A percentile compares a stretch with the other conserved stretches of the same genome.
Evolutionary conservation across 352 stramenopile genomes (phyloP).

Genomic region (Pythium insidiosum): DNA sequence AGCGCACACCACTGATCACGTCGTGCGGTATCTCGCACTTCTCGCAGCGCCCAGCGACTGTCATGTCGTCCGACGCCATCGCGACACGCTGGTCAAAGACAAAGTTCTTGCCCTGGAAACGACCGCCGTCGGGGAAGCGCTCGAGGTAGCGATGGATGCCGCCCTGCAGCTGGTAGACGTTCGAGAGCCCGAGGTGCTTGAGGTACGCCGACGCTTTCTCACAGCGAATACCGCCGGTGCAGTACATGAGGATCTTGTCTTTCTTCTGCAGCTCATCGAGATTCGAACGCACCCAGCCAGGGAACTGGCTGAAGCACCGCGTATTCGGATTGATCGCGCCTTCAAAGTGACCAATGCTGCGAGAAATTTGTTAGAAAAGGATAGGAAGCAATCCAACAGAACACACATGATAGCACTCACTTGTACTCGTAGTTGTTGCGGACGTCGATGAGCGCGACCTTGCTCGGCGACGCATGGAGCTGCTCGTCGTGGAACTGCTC

Average conservation of each 20-base stretch:
- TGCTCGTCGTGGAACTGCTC: constrained; percentile 51
- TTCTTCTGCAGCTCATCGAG: constrained; percentile 53
- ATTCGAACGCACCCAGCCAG: constrained; percentile 46
- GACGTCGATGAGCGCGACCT: constrained; percentile 59
- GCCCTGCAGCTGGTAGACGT: constrained; percentile 74
- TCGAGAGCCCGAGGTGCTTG: constrained; percentile 48
- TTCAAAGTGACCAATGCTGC: constrained; percentile 61
- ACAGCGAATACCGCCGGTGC: constrained; percentile 76
- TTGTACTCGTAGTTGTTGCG: constrained; percentile 80
- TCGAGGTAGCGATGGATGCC: constrained; percentile 84
- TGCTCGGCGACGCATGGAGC: constrained; percentile 9
- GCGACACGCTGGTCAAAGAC: constrained; percentile 80
- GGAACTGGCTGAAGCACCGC: constrained; percentile 74
- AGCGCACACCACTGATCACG: constrained; percentile 49
- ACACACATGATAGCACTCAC: constrained; percentile 11
- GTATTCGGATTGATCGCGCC: constrained; percentile 75
- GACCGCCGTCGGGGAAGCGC: constrained; percentile 54
- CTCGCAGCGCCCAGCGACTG: constrained; percentile 56
- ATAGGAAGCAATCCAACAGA: background rate
- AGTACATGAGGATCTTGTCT: constrained; percentile 83
- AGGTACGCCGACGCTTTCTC: constrained; percentile 81
- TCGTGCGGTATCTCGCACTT: constrained; percentile 55
- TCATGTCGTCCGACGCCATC: constrained; percentile 41
- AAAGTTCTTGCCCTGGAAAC: constrained; percentile 83
- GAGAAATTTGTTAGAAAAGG: background rate